Percentiles rank a stretch among this genome's conserved stretches.
These are phyloP conservation scores for Lactifluus volemus DNA, from an alignment of 768 basidiomycete species.

Conservation along the genomic window DNA sequence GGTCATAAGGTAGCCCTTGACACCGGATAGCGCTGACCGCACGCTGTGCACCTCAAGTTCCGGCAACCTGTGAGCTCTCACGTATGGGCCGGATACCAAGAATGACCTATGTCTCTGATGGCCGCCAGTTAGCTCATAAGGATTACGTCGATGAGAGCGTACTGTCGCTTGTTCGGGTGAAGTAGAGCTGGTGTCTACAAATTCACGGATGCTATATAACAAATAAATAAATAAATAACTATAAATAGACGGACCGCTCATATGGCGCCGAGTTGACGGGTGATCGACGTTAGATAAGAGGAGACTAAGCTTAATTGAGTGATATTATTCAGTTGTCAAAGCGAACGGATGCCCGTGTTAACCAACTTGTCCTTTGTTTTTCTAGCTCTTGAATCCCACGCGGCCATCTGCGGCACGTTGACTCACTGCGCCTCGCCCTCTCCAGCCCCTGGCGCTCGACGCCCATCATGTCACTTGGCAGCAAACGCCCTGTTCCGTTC, in stretches of 20 bases:
- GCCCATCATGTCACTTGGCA: neutral
- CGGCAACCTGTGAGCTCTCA: neutral
- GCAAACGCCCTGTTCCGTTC: neutral
- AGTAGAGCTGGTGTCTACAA: too few species aligned
- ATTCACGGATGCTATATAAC: neutral
- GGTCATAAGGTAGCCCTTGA: too few species aligned
- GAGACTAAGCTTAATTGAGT: neutral
- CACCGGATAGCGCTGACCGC: neutral
- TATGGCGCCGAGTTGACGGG: too few species aligned
- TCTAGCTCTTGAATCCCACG: neutral
- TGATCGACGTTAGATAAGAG: neutral
- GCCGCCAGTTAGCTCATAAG: too few species aligned
- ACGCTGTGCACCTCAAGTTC: neutral
- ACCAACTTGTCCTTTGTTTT: too few species aligned
- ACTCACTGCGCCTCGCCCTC: neutral
- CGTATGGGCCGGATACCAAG: too few species aligned
- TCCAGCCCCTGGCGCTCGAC: conserved; percentile 1
- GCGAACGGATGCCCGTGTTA: neutral
- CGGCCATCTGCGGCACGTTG: neutral
- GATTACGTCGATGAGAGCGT: too few species aligned
- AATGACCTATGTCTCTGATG: too few species aligned
- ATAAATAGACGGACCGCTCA: neutral
- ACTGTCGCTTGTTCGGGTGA: too few species aligned
- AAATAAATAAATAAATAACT: neutral
- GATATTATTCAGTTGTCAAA: neutral